phyloP scores from a whole-genome alignment of 345 rosid genomes.

The Cardamine resedifolia region DNA sequence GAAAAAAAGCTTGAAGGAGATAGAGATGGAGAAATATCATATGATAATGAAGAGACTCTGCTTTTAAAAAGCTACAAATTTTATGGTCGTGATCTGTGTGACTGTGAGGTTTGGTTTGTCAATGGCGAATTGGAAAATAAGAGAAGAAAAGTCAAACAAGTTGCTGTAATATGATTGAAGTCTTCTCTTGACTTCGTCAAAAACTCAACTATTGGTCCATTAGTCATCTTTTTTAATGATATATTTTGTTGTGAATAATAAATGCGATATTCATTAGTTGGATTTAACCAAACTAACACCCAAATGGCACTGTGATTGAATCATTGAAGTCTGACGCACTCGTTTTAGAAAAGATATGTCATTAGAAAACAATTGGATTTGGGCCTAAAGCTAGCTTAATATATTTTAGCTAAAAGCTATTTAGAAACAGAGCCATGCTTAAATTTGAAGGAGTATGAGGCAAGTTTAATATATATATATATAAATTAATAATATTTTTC shows the following conservation, averaged over 20 bases:
- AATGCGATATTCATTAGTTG: conserved; percentile 1
- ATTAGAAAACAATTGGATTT: too few relatives aligned
- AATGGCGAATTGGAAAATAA: conserved; percentile 19
- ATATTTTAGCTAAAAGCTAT: too few relatives aligned
- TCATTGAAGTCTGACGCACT: not conserved
- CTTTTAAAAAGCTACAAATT: not conserved
- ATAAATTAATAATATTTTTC: too few relatives aligned
- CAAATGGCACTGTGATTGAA: not conserved
- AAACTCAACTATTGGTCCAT: not conserved
- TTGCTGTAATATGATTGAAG: not conserved
- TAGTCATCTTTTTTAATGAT: not conserved
- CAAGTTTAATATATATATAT: too few relatives aligned
- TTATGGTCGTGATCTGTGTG: not conserved
- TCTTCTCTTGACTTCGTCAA: conserved; percentile 27
- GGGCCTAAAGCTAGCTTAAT: too few relatives aligned
- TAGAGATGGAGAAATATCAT: conserved; percentile 10
- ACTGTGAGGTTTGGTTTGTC: conserved; percentile 29
- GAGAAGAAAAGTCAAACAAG: conserved; percentile 26
- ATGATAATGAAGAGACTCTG: conserved; percentile 12
- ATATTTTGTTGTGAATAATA: not conserved
- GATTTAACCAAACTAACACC: not conserved
- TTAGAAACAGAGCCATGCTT: too few relatives aligned
- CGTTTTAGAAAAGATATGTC: too few relatives aligned
- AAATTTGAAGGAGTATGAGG: too few relatives aligned
- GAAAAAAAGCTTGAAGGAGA: not conserved